Base-by-base conservation (phyloP, 2,329 filamentous ascomycete species). In the Didymella sp. region DNA sequence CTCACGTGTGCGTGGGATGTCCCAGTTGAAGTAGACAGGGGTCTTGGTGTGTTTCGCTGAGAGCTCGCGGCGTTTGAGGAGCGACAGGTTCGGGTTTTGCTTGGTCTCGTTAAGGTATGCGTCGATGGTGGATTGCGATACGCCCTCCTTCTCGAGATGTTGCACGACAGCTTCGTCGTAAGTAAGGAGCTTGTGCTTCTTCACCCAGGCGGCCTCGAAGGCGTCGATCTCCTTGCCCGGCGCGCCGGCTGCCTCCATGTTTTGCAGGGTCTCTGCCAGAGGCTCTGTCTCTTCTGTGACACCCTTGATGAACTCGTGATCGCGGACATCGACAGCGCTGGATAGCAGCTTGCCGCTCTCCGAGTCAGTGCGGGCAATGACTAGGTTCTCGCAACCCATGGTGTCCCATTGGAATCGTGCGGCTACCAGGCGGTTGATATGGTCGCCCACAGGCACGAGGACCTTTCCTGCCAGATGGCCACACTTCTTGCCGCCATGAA, bases 401-500 rank as follows among this genome's bases (percentile, higher is more conserved):
- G 97, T 84, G 71, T 99, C 95, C 94, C 94, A 99, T 73, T 99
- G 95, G 80, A 96, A 97, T 58, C 95, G 88, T 3, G 94, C 88
- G 1, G 95, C 93, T 19, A 92, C 88, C 4, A 99, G 86, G 25
- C 95, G 89, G 80, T 96, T 97, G 82, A 98, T 96, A 80, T 99
- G 95, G 75, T 98, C 95, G 59, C 92, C 90, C 0, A 93, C 87
- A 0, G 95, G 94, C 2, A 98, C 95, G 8, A 99, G 82, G 1
- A 98, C 95, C 76, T 98, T 99, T 66, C 95, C 95, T 0, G 95
- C 95, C 59, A 98, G 81, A 78, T 99, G 95, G 15, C 95, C 95
- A 73, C 95, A 99, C 79, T 98, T 99, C 83, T 99, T 99, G 59
- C 95, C 95, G 40, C 95, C 95, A 73, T 98, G 95, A 43, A 98